These are phyloP conservation scores for Nitzschia inconspicua DNA, from an alignment of 108 stramenopile species.

Conservation along the genomic window DNA sequence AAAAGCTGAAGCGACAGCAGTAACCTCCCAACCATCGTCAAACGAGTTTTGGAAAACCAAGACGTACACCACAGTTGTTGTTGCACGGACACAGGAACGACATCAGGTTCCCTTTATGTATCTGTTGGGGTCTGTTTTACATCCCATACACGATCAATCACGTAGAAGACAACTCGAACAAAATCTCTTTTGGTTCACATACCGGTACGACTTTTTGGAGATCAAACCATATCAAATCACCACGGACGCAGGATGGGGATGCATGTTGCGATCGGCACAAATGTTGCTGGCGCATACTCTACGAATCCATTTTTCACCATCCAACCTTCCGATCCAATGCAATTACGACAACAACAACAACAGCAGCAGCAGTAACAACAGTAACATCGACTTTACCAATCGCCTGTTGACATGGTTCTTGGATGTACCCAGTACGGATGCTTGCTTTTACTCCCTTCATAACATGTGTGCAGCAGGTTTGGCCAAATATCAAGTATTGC, in stretches of 20 bases:
- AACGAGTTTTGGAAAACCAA: no score
- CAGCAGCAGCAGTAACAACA: no score
- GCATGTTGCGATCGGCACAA: constrained; percentile 96
- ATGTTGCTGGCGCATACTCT: constrained; percentile 92
- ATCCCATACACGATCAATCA: constrained; percentile 33
- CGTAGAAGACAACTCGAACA: constrained; percentile 33
- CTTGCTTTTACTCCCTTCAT: constrained; percentile 66
- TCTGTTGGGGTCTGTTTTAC: constrained; percentile 47
- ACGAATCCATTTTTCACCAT: constrained; percentile 58
- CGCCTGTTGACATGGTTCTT: constrained; percentile 71
- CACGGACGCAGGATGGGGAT: constrained; percentile 97
- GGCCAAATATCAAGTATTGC: constrained; percentile 63
- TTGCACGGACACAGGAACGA: no score
- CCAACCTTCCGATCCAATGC: no score
- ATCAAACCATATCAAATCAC: constrained; percentile 81
- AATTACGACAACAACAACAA: no score
- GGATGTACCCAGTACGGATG: constrained; percentile 59
- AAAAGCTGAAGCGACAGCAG: no score
- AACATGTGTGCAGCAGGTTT: constrained; percentile 85
- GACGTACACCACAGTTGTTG: no score
- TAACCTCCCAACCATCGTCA: no score
- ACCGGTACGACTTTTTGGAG: constrained; percentile 74
- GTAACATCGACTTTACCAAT: constrained; percentile 33
- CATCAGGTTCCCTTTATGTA: constrained; percentile 23
- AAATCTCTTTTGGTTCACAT: constrained; percentile 75